Evolutionary conservation across 768 basidiomycete genomes (phyloP).

Genomic region (Panaeolus cyanescens): DNA sequence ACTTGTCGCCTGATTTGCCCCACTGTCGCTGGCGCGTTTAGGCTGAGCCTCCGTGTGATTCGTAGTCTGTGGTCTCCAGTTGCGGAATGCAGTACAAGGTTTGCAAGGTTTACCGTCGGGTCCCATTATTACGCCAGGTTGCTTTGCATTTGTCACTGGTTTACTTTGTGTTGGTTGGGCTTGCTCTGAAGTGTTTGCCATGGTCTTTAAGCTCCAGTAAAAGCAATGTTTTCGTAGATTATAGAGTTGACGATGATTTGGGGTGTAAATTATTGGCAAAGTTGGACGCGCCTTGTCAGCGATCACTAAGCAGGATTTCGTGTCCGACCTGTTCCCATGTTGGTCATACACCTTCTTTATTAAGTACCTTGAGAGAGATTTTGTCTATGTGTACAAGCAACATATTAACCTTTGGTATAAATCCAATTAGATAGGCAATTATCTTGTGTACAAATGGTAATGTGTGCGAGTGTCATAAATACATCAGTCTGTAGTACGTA

Average conservation of each 20-base stretch:
- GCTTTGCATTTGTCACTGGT: background rate
- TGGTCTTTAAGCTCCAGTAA: background rate
- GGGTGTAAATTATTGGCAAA: too few species aligned
- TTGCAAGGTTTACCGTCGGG: slow-evolving; percentile 97
- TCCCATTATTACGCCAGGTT: slow-evolving; percentile 82
- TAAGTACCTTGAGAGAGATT: too few species aligned
- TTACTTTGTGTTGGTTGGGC: background rate
- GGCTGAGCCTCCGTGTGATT: slow-evolving; percentile 29
- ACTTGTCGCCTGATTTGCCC: background rate
- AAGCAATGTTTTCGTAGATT: background rate
- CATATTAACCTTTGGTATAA: background rate
- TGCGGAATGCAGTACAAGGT: slow-evolving; percentile 80
- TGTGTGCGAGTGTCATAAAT: too few species aligned
- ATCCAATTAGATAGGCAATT: background rate
- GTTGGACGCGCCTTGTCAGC: too few species aligned
- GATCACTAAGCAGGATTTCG: too few species aligned
- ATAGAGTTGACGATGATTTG: background rate
- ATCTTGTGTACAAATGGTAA: background rate
- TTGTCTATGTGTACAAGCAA: too few species aligned
- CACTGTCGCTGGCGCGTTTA: slow-evolving; percentile 14
- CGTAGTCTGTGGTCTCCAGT: slow-evolving; percentile 56
- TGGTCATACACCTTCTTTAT: too few species aligned
- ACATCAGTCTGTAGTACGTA: too few species aligned
- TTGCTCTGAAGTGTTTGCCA: background rate
- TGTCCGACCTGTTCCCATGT: too few species aligned